Evolutionary conservation across 2,329 filamentous ascomycete species (phyloP).

Genomic region (Capronia epimyces): DNA sequence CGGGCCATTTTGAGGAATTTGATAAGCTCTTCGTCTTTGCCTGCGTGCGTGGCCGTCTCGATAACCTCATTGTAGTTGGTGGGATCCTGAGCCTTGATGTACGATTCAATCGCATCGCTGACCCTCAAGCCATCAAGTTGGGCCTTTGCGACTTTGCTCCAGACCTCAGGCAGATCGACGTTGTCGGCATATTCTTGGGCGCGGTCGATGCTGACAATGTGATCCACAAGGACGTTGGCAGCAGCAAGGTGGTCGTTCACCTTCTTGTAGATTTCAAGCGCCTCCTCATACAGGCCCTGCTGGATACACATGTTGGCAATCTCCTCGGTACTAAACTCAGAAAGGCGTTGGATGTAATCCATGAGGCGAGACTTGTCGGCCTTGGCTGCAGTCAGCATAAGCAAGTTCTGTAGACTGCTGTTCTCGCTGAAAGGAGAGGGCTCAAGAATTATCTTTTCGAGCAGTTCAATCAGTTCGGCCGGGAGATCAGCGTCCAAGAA

Average conservation of each 20-base stretch:
- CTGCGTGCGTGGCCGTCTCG: constrained; percentile 87
- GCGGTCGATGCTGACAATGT: constrained; percentile 96
- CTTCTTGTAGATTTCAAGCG: constrained; percentile 99
- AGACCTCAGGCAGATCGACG: constrained; percentile 88
- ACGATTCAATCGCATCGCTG: constrained; percentile 88
- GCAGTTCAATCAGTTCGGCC: constrained; percentile 87
- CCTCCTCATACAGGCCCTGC: constrained; percentile 91
- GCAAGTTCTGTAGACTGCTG: constrained; percentile 87
- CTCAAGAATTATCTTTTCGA: constrained; percentile 99
- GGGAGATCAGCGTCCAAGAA: constrained; percentile 90
- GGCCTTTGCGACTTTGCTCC: constrained; percentile 97
- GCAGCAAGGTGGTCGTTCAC: constrained; percentile 81
- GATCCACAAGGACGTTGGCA: constrained; percentile 85
- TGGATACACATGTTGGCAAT: constrained; percentile 91
- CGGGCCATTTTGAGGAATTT: constrained; percentile 96
- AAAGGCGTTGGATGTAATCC: constrained; percentile 90
- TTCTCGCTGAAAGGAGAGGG: constrained; percentile 99
- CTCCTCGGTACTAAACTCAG: constrained; percentile 84
- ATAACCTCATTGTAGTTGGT: constrained; percentile 95
- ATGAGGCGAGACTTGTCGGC: constrained; percentile 92
- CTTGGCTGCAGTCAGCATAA: constrained; percentile 94
- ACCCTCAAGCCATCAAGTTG: constrained; percentile 94
- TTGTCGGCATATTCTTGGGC: constrained; percentile 93
- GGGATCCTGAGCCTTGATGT: constrained; percentile 90
- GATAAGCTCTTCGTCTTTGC: constrained; percentile 95